Base-by-base conservation (phyloP, 208 protist species). In the Acanthamoeba royreba region DNA sequence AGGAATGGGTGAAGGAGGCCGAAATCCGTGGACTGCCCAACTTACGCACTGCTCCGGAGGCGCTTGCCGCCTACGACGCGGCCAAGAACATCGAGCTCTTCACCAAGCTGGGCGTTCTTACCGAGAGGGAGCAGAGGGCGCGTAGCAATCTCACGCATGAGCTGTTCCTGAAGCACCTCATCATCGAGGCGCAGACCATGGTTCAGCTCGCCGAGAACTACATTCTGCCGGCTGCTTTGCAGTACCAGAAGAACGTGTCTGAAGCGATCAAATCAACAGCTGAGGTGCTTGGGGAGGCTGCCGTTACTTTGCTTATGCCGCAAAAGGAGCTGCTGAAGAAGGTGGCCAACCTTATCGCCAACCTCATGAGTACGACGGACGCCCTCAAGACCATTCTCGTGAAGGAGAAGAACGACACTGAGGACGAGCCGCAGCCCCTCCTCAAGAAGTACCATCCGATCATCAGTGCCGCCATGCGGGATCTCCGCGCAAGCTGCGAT, bases 21-120 rank as follows among this genome's bases (percentile, higher is more conserved):
- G 89, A 93, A 43, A 86, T 96, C 85, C 94, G 96, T 58, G 96
- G 97, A 61, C 28, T 98, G 7, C 86, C n/a, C 45, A 94, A 95
- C 91, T 42, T 97, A 17, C 49, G 45, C 85, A 93, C 77, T 19
- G 88, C 93, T n/a, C 93, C 95, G n/a, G 95, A 96, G 40, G 95
- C 96, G 4, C 89, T 98, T 0, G 33, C 28, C n/a, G 19, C n/a
- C 43, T 69, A 97, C 25, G 94, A 66, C 35, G 74, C 49, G 9
- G 25, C 66, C 5, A 98, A 98, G 95, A 98, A 96, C 35, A 92
- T 92, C 81, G 69, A 94, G 17, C 87, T 97, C 8, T 97, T 97
- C 28, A 42, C 28, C 11, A 74, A 94, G 46, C n/a, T 95, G 35
- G 55, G 52, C 9, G 95, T 98, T 13, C 45, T 97, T 19, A 66